phyloP scores from a whole-genome alignment of 2,329 filamentous ascomycete genomes.

The Colletotrichum navitas region DNA sequence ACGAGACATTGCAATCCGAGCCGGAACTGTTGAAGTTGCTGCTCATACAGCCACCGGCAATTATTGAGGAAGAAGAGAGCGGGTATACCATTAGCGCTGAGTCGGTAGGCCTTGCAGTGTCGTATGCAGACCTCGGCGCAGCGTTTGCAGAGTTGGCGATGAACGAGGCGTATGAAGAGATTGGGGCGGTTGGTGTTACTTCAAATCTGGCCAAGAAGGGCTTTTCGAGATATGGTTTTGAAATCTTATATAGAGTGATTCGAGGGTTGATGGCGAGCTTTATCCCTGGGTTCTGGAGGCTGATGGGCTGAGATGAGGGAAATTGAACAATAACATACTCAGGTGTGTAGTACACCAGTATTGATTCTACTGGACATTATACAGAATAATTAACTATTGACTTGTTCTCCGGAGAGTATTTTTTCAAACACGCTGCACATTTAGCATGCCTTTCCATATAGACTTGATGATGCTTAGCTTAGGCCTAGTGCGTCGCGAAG shows the following conservation, averaged over 20 bases:
- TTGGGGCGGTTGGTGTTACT: slow-evolving; percentile 14
- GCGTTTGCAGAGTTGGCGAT: slow-evolving; percentile 31
- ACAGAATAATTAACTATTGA: neutral
- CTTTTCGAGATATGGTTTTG: slow-evolving; percentile 15
- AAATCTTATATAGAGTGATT: slow-evolving; percentile 9
- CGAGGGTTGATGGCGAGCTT: slow-evolving; percentile 30
- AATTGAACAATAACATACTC: no score
- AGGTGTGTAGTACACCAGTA: neutral
- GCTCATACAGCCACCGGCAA: slow-evolving; percentile 32
- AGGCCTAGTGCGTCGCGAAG: slow-evolving; percentile 20
- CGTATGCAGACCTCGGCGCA: slow-evolving; percentile 31
- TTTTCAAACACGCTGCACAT: slow-evolving; percentile 20
- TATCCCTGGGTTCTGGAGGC: slow-evolving; percentile 24
- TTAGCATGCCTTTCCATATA: slow-evolving; percentile 10
- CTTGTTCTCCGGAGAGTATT: rapidly evolving
- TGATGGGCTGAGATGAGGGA: neutral
- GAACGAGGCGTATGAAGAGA: slow-evolving; percentile 7
- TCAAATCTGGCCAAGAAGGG: slow-evolving; percentile 9
- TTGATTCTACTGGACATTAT: neutral
- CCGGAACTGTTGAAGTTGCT: slow-evolving; percentile 8
- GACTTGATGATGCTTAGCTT: slow-evolving; percentile 4
- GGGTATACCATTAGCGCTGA: slow-evolving; percentile 25
- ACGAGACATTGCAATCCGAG: slow-evolving; percentile 6
- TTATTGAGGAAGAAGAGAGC: slow-evolving; percentile 30
- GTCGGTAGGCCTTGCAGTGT: slow-evolving; percentile 4